These are phyloP conservation scores for Amanita rimosa DNA, from an alignment of 768 basidiomycete species.

Conservation along the genomic window DNA sequence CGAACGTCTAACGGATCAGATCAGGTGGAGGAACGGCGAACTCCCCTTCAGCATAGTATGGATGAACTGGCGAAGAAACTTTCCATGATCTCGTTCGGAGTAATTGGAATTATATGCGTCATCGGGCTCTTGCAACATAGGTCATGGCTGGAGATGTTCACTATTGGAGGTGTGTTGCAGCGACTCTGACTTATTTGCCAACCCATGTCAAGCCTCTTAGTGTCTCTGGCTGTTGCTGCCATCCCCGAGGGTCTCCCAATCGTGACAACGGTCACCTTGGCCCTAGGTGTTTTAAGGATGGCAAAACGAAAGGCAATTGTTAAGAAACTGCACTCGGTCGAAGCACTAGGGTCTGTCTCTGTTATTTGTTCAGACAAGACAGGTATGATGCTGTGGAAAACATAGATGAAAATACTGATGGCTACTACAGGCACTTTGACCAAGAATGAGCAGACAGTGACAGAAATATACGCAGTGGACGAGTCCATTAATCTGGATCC, in stretches of 20 bases:
- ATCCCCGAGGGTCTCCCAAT: slow-evolving; percentile 96
- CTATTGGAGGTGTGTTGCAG: slow-evolving; percentile 74
- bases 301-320: slow-evolving; percentile 92
- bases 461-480: slow-evolving; percentile 79
- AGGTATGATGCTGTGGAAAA: slow-evolving; percentile 29
- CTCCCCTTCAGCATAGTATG: slow-evolving; percentile 89
- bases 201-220: slow-evolving; percentile 25
- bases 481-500: slow-evolving; percentile 64
- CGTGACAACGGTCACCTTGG: slow-evolving; percentile 94
- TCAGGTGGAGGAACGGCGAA: slow-evolving; percentile 75
- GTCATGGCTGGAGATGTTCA: slow-evolving; percentile 97
- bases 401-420: slow-evolving; percentile 1
- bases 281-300: slow-evolving; percentile 90
- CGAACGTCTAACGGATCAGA: slow-evolving; percentile 17
- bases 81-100: slow-evolving; percentile 82
- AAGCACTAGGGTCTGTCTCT: slow-evolving; percentile 88
- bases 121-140: slow-evolving; percentile 81
- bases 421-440: slow-evolving; percentile 69
- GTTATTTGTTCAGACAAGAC: slow-evolving; percentile 99
- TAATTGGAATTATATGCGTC: slow-evolving; percentile 89
- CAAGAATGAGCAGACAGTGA: slow-evolving; percentile 93
- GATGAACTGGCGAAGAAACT: slow-evolving; percentile 92
- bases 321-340: slow-evolving; percentile 93
- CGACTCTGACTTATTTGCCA: not conserved
- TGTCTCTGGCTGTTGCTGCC: slow-evolving; percentile 95